Evolutionary conservation across 2,329 filamentous ascomycete genomes (phyloP), one percentile per base, ranked within the genome.

Genomic region (Plenodomus lindquistii): DNA sequence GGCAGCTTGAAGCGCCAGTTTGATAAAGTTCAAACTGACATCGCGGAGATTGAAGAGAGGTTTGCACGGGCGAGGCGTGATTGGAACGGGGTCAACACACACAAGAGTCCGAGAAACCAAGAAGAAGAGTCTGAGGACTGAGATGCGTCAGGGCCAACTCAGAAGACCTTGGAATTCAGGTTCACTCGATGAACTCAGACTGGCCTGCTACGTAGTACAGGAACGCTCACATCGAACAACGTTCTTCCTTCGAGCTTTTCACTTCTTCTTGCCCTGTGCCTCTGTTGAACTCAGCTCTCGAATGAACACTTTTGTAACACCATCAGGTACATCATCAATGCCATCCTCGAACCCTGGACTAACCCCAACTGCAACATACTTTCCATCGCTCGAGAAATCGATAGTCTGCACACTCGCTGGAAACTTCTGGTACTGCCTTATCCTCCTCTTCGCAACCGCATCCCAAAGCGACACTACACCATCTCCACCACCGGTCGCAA

Each of bases 381-480:
- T 87, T 7, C 92, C 92, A 62, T 94, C 86, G 1, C 76, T 77
- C 34, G 86, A 91, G 70, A 96, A 97, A 1, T 83, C 83, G 52
- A 96, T 75, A 0, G 87, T 86, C 9, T 89, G 86, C 7, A 97
- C 84, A 64, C 86, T 91, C 37, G 91, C 85, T 15, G 86, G 81
- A 48, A 92, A 91, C 66, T 89, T 88, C 64, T 91, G 89, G 72
- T 96, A 96, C 69, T 95, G 89, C 67, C 90, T 84, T 72, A 97
- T 89, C 70, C 92, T 84, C 64, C 91, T 82, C 83, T 96, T 97
- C 46, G 89, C 89, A 62, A 91, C 86, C 9, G 89, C 91, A 70
- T 97, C 92, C 92, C 92, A 97, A 37, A 97, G 76, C 4, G 90
- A 89, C n/a, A 96, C 91, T 8, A 92, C 89, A 29, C 91, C 90